phyloP scores from a whole-genome alignment of 164 flowering plant species.

The Magnolia changhungtana region DNA sequence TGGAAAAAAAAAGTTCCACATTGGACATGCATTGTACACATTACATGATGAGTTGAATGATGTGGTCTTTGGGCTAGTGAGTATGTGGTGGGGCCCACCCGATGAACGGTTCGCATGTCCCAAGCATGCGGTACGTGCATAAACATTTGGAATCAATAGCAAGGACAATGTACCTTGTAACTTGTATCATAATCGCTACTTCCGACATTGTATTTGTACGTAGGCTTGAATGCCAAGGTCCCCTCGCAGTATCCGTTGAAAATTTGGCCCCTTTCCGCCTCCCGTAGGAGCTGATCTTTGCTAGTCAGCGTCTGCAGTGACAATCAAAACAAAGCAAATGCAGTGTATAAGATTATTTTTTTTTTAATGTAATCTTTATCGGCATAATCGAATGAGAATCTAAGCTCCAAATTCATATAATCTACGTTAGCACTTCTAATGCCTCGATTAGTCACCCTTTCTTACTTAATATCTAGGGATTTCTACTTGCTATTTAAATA shows the following conservation, averaged over 20 bases:
- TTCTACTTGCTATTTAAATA: too few species aligned
- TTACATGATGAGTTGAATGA: too few species aligned
- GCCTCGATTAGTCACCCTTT: too few species aligned
- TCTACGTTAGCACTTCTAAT: too few species aligned
- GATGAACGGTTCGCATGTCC: too few species aligned
- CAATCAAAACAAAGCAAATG: not conserved
- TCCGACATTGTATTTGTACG: conserved; percentile 65
- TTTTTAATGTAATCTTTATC: not conserved
- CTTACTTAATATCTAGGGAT: too few species aligned
- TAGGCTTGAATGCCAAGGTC: conserved; percentile 60
- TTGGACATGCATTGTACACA: not conserved
- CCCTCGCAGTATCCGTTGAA: conserved; percentile 72
- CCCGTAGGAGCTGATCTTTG: conserved; percentile 74
- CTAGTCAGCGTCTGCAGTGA: conserved; percentile 29
- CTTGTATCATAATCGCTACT: conserved; percentile 73
- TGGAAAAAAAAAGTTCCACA: too few species aligned
- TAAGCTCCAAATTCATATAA: too few species aligned
- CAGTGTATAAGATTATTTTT: not conserved
- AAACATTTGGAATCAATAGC: not conserved
- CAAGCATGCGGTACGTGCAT: too few species aligned
- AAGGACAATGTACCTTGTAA: conserved; percentile 42
- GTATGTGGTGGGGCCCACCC: too few species aligned
- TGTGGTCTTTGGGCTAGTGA: too few species aligned
- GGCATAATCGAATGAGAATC: too few species aligned
- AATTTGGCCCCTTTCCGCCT: conserved; percentile 63